Evolutionary conservation across 306 rosid genomes (phyloP), one percentile per base, ranked within the genome.

Genomic region (Boehmeria nivea): DNA sequence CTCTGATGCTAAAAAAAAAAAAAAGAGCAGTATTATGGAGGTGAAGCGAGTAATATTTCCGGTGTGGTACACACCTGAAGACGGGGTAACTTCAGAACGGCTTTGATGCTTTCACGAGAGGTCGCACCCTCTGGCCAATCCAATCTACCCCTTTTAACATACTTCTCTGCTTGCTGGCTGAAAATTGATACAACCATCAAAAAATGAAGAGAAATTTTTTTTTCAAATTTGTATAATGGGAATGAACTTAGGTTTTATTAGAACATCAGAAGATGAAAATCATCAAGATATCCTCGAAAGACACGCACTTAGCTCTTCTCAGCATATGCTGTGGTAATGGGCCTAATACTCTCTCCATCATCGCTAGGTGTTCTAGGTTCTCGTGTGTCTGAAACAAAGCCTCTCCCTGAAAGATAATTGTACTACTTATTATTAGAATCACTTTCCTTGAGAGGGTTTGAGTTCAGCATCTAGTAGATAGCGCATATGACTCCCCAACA

Each of bases 291-390:
- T 59, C 59, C 25, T 21, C 20, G 23, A 17, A 42, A 24, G 2
- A 43, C 55, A 74, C 95, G 61, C 64, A 87, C 95, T 76, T 85
- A 23, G 59, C 78, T 78, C 79, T 83, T 78, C 77, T 87, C 64
- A 87, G 69, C 83, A 87, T 78, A 43, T 81, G 77, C 52, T 64
- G 77, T 0, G 95, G 88, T 45, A 83, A 36, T 7, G 84, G 76
- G 42, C 95, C 95, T 57, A 87, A 80, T 39, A 78, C 95, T 65
- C 93, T 76, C 68, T 87, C 95, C 93, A 87, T 87, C 95, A 87
- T 83, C 10, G 93, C 95, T 15, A 87, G 84, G 73, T 83, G 95
- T 73, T 87, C 95, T 37, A 87, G 67, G 77, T 83, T 83, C 71
- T 87, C 95, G 27, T 87, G 93, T 52, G 95, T 87, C 70, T 83